phyloP scores from a whole-genome alignment of 106 monocot species.

The Dioscorea dumetorum region DNA sequence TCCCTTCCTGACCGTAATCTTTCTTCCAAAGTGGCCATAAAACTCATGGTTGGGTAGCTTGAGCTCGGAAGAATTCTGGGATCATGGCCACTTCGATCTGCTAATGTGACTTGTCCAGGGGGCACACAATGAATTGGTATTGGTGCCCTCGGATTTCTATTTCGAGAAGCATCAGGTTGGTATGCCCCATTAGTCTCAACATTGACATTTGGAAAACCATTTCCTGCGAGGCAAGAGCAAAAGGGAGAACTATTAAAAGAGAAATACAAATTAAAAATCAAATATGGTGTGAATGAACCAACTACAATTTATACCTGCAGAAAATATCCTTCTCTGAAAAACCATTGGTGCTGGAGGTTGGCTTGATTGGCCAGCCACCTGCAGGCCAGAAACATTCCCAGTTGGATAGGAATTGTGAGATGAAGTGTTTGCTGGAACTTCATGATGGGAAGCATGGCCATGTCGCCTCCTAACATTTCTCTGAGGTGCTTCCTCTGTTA shows the following conservation, averaged over 20 bases:
- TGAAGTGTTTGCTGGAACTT: conserved; percentile 9
- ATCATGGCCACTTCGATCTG: background rate
- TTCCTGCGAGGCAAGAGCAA: background rate
- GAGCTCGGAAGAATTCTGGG: conserved; percentile 6
- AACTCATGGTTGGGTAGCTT: conserved; percentile 8
- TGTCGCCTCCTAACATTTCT: conserved; percentile 63
- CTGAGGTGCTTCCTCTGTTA: conserved; percentile 34
- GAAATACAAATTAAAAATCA: conserved; percentile 5
- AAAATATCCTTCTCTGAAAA: conserved; percentile 6
- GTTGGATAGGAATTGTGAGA: conserved; percentile 9
- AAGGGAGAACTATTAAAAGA: background rate
- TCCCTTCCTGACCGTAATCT: conserved; percentile 8
- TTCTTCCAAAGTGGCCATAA: conserved; percentile 2
- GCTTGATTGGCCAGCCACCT: conserved; percentile 12
- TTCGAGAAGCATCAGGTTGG: background rate
- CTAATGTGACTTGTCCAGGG: background rate
- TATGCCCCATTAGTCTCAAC: conserved; percentile 6
- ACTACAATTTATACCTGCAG: conserved; percentile 11
- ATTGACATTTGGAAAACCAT: background rate
- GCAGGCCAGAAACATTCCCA: conserved; percentile 10
- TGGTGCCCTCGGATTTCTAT: conserved; percentile 9
- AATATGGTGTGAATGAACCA: conserved; percentile 7
- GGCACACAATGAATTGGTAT: conserved; percentile 1
- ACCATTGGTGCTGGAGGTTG: background rate
- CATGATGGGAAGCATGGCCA: conserved; percentile 12